Evolutionary conservation across 2,329 filamentous ascomycete genomes (phyloP).

Genomic region (Herpotrichia juniperi): DNA sequence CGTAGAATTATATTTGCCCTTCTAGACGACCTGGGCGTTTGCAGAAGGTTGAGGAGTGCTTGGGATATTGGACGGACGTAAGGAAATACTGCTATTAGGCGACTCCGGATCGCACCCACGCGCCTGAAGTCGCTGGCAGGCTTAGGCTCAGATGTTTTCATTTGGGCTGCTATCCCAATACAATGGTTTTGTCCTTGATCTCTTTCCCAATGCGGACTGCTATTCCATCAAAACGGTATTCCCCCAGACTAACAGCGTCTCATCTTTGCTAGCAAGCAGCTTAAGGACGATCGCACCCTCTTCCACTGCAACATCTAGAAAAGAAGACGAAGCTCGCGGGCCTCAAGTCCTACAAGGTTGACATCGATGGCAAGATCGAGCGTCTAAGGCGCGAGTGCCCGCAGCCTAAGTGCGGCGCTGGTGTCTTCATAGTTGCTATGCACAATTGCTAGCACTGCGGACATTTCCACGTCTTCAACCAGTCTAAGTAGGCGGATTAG

Average conservation of each 20-base stretch:
- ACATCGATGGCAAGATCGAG: conserved; percentile 99
- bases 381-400: conserved; percentile 98
- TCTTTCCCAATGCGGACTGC: no score
- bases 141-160: no score
- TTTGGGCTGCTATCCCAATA: no score
- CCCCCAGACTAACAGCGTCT: conserved; percentile 98
- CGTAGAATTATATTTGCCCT: no score
- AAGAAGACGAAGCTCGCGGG: conserved; percentile 99
- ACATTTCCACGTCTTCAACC: conserved; percentile 73
- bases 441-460: conserved; percentile 98
- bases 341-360: conserved; percentile 99
- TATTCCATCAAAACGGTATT: conserved; percentile 99
- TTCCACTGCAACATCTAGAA: conserved; percentile 99
- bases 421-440: conserved; percentile 99
- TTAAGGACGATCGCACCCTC: conserved; percentile 98
- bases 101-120: no score
- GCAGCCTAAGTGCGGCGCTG: conserved; percentile 83
- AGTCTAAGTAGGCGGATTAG: conserved; percentile 59
- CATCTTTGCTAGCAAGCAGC: conserved; percentile 99
- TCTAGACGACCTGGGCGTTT: no score
- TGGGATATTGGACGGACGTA: no score
- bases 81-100: no score
- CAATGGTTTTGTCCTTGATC: no score
- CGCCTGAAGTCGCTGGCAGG: no score
- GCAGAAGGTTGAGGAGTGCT: no score